phyloP scores from a whole-genome alignment of 495 filamentous ascomycete species.

The Talaromyces thailandensis region DNA sequence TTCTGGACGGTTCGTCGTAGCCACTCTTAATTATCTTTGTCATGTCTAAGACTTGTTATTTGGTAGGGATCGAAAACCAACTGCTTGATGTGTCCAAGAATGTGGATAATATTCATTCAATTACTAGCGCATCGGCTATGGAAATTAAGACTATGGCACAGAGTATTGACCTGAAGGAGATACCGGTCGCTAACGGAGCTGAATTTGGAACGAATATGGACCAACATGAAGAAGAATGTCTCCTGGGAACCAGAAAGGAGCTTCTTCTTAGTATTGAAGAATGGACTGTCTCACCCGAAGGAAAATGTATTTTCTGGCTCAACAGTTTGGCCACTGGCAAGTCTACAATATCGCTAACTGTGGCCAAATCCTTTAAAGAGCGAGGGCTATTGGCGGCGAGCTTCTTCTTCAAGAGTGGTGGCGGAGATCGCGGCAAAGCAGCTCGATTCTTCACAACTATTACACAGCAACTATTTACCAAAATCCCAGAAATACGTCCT shows the following conservation, averaged over 20 bases:
- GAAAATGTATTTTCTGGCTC: conserved; percentile 21
- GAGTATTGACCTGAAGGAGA: background rate
- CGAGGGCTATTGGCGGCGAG: conserved; percentile 10
- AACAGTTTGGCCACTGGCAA: conserved; percentile 25
- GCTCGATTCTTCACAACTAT: conserved; percentile 30
- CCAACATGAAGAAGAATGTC: conserved; percentile 15
- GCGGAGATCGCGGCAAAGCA: conserved; percentile 25
- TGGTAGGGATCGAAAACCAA: background rate
- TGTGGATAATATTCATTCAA: background rate
- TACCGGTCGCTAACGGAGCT: conserved; percentile 7
- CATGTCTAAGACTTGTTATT: background rate
- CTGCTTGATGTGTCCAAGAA: background rate
- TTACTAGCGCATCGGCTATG: background rate
- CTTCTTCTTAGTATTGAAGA: conserved; percentile 14
- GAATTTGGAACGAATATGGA: conserved; percentile 11
- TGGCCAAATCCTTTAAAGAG: conserved; percentile 2
- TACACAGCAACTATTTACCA: conserved; percentile 21
- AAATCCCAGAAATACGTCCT: conserved; percentile 12
- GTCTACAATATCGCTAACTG: conserved; percentile 17
- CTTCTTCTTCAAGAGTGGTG: conserved; percentile 39
- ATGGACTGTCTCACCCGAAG: conserved; percentile 12
- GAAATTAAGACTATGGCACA: background rate
- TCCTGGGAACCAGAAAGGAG: conserved; percentile 16
- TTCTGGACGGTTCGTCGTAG: background rate
- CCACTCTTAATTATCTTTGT: background rate